phyloP scores from a whole-genome alignment of 164 flowering plant genomes.

The Euptelea pleiosperma region DNA sequence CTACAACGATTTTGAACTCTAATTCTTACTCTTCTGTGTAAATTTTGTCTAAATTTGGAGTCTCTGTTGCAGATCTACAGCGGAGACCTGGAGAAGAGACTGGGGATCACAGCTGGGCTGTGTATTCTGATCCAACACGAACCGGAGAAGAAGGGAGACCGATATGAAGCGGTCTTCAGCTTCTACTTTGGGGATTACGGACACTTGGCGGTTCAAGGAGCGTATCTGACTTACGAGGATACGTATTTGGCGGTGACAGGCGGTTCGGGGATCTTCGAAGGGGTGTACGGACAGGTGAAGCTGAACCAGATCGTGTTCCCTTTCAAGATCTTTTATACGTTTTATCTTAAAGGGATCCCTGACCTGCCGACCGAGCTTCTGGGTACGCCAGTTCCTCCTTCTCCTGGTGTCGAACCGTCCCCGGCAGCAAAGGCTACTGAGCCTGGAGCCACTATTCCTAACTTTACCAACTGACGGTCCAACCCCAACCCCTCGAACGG shows the following conservation, averaged over 20 bases:
- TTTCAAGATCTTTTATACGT: slow-evolving; percentile 63
- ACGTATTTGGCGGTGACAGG: slow-evolving; percentile 64
- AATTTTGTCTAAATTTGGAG: no score
- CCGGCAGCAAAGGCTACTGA: slow-evolving; percentile 70
- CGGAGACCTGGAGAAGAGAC: slow-evolving; percentile 53
- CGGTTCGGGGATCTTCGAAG: slow-evolving; percentile 63
- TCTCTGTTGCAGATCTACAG: slow-evolving; percentile 45
- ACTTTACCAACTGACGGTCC: slow-evolving; percentile 44
- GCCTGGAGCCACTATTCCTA: slow-evolving; percentile 36
- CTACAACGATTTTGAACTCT: no score
- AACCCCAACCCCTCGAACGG: no score
- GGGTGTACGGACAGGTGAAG: slow-evolving; percentile 59
- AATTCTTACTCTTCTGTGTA: no score
- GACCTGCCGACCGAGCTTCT: slow-evolving; percentile 57
- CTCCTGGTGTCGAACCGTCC: slow-evolving; percentile 48
- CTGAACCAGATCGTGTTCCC: slow-evolving; percentile 62
- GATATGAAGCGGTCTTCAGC: slow-evolving; percentile 71
- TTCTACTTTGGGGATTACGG: slow-evolving; percentile 79
- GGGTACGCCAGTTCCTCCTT: slow-evolving; percentile 42
- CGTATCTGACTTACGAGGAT: slow-evolving; percentile 61
- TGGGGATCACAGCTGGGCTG: slow-evolving; percentile 60
- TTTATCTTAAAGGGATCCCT: slow-evolving; percentile 50
- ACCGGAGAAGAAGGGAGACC: slow-evolving; percentile 63
- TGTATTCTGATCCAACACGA: slow-evolving; percentile 53
- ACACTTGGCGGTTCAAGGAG: slow-evolving; percentile 64